phyloP scores from a whole-genome alignment of 768 basidiomycete genomes.

The Leucocoprinus leucothites region DNA sequence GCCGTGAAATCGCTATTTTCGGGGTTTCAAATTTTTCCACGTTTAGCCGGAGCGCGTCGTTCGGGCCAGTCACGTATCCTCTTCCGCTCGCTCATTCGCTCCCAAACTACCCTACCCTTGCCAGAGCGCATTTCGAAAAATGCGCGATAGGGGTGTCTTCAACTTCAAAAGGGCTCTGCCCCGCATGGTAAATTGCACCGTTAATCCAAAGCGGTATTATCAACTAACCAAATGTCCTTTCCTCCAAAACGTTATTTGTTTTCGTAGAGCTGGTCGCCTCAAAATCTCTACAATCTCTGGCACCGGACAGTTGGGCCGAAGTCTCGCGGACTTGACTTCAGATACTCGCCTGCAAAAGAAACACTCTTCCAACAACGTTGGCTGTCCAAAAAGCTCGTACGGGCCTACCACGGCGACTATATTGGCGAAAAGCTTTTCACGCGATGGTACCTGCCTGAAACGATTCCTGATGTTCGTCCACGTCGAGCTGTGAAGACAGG shows the following conservation, averaged over 20 bases:
- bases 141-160: conserved; percentile 38
- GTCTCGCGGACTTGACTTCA: conserved; percentile 56
- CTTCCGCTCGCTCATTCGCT: not conserved
- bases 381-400: conserved; percentile 79
- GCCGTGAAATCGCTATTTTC: not conserved
- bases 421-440: conserved; percentile 93
- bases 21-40: conserved; percentile 7
- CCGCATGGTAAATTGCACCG: conserved; percentile 71
- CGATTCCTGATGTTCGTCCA: conserved; percentile 82
- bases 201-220: not conserved
- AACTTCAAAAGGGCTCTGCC: conserved; percentile 56
- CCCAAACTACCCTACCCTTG: too few relatives aligned
- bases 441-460: conserved; percentile 88
- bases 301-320: conserved; percentile 57
- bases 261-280: conserved; percentile 79
- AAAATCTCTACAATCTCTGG: conserved; percentile 90
- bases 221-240: not conserved
- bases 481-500: conserved; percentile 37
- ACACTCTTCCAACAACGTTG: conserved; percentile 92
- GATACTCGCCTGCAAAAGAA: conserved; percentile 35
- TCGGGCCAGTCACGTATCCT: not conserved
- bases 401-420: conserved; percentile 94
- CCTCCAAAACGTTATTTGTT: too few relatives aligned
- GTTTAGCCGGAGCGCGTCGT: not conserved
- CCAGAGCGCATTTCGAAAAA: conserved; percentile 12